These are phyloP conservation scores for Ustulina deusta DNA, from an alignment of 2,329 filamentous ascomycete genomes.

Conservation along the genomic window DNA sequence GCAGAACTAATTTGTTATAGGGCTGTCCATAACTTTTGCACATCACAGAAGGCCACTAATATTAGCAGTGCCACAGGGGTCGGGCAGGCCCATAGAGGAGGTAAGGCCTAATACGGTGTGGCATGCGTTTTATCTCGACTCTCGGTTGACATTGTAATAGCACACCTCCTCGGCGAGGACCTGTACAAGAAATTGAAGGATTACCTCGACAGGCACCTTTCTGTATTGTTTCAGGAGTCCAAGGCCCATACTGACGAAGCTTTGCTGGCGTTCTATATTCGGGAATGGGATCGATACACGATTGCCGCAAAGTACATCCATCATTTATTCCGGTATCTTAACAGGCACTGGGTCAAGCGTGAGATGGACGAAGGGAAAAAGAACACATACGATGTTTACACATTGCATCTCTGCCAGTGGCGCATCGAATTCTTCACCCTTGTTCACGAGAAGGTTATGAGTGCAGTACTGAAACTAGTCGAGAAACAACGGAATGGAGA, in stretches of 20 bases:
- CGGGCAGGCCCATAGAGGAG: slow-evolving; percentile 74
- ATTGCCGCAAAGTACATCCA: slow-evolving; percentile 97
- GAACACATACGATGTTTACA: slow-evolving; percentile 98
- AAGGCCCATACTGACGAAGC: slow-evolving; percentile 89
- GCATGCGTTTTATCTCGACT: slow-evolving; percentile 20
- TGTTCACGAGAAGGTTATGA: slow-evolving; percentile 91
- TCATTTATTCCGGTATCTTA: slow-evolving; percentile 94
- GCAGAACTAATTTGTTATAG: slow-evolving; percentile 60
- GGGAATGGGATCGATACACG: slow-evolving; percentile 96
- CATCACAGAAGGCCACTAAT: slow-evolving; percentile 92
- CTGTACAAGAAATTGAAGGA: slow-evolving; percentile 91
- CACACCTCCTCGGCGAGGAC: slow-evolving; percentile 94
- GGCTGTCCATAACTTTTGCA: slow-evolving; percentile 98
- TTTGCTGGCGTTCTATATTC: slow-evolving; percentile 91
- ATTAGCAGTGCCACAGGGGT: slow-evolving; percentile 59
- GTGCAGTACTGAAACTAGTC: slow-evolving; percentile 90
- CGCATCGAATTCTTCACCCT: slow-evolving; percentile 88
- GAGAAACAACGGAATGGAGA: slow-evolving; percentile 98
- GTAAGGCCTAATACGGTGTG: slow-evolving; percentile 56
- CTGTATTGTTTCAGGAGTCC: slow-evolving; percentile 76
- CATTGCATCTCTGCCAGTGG: slow-evolving; percentile 95
- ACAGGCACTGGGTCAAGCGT: slow-evolving; percentile 98
- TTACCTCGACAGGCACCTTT: slow-evolving; percentile 84
- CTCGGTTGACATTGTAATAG: slow-evolving; percentile 59
- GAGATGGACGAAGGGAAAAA: slow-evolving; percentile 99